Base-by-base conservation (phyloP, 1,139 yeast species). In the Saccharomyces hybrid region DNA sequence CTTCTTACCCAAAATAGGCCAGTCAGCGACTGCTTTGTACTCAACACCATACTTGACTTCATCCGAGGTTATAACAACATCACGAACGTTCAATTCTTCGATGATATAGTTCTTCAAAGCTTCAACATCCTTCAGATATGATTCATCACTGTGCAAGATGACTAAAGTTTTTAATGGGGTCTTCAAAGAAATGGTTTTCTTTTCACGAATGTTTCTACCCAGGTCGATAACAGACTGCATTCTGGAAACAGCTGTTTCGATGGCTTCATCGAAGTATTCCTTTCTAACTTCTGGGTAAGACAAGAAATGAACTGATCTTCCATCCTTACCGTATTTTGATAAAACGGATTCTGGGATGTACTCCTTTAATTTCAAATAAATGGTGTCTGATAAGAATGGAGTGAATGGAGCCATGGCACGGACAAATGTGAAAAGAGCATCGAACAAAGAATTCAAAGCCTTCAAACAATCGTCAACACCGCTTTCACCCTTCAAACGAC, bases 361-460 rank as follows among this genome's bases (percentile, higher is more conserved):
- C 47, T 76, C 77, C 69, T 78, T 81, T 72, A 95, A 75, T 73
- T 82, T 84, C 70, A 83, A 86, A 75, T 90, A 95, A 64, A 95
- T 87, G 66, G 83, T 83, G 69, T 95, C 99, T 53, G 98, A 79
- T 72, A 95, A 78, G 79, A 86, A 95, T 60, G 99, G 99, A 54
- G 98, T 90, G 76, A 95, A 95, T 61, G 99, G 99, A 57, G 99
- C 98, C 97, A 95, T 91, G 50, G 96, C 95, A 71, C 97, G 83
- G 49, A 84, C 87, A 67, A 95, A 83, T 47, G 89, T 89, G 71
- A 87, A 86, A 63, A 91, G 78, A 34, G 96, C 96, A 72, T 89
- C 96, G 57, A 89, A 83, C 71, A 95, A 78, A 21, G 97, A 88
- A 75, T 93, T 93, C 69, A 95, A 81, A 52, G 96, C 96, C 69